A percentile compares a stretch with the other conserved stretches of the same genome.
These are phyloP conservation scores for Aspergillus brunneoviolaceus DNA, from an alignment of 2,329 filamentous ascomycete species.

Conservation along the genomic window DNA sequence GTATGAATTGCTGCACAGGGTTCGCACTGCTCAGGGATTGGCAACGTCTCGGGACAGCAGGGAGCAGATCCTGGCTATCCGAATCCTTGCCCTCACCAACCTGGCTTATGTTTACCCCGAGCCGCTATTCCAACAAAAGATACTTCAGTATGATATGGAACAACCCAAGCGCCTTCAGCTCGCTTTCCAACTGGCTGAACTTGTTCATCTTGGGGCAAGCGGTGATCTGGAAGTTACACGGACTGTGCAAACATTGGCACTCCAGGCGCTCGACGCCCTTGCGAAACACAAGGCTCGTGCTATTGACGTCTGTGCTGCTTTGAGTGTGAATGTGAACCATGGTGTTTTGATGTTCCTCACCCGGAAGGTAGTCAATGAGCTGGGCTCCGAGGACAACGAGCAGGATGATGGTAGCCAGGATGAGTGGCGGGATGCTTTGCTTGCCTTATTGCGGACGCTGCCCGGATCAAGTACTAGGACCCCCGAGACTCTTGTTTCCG, in stretches of 20 bases:
- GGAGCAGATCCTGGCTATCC: slow-evolving; percentile 74
- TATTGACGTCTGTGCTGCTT: slow-evolving; percentile 79
- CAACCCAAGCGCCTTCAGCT: slow-evolving; percentile 87
- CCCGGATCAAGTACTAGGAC: slow-evolving; percentile 69
- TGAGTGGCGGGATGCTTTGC: slow-evolving; percentile 86
- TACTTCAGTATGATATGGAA: slow-evolving; percentile 83
- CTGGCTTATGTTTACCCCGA: slow-evolving; percentile 87
- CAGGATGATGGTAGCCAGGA: slow-evolving; percentile 68
- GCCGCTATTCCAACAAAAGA: slow-evolving; percentile 76
- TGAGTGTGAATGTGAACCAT: slow-evolving; percentile 95
- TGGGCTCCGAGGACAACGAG: slow-evolving; percentile 61
- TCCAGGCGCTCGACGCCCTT: slow-evolving; percentile 81
- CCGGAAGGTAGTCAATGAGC: slow-evolving; percentile 81
- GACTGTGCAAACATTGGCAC: slow-evolving; percentile 76
- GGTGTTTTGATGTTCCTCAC: slow-evolving; percentile 92
- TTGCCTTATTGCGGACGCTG: slow-evolving; percentile 81
- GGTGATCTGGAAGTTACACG: slow-evolving; percentile 67
- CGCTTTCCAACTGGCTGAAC: slow-evolving; percentile 85
- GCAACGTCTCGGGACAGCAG: slow-evolving; percentile 64
- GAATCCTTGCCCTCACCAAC: slow-evolving; percentile 85
- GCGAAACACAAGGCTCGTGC: slow-evolving; percentile 74
- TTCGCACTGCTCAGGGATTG: slow-evolving; percentile 81
- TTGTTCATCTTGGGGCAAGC: slow-evolving; percentile 79
- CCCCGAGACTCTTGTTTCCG: slow-evolving; percentile 79
- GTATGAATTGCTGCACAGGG: slow-evolving; percentile 81